Base-by-base conservation (phyloP, 148 eudicot species). In the Nyssa sinensis region DNA sequence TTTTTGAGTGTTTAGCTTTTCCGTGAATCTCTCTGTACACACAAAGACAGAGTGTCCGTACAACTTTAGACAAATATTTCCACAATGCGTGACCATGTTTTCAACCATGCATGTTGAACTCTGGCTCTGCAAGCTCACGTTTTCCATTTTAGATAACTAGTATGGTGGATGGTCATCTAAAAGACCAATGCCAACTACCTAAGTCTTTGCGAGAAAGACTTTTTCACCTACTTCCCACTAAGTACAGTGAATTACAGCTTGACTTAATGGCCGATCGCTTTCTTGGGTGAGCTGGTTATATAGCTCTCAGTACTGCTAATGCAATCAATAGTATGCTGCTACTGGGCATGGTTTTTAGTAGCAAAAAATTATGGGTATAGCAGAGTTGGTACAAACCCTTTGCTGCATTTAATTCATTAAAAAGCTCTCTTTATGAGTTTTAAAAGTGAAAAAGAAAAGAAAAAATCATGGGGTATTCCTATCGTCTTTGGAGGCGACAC, bases 201-300 rank as follows among this genome's bases (percentile, higher is more conserved):
- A 1, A 47, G 28, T 69, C 72, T 30, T 53, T 28, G 60, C 13
- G 6, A 32, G n/a, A 24, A 33, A 23, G 62, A 53, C 29, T 33
- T 35, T 24, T 17, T 33, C 73, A 69, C 39, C 62, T 57, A 55
- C 65, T 12, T 72, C 25, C 35, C 25, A 60, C 14, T 59, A 4
- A 60, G 27, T 34, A 62, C 24, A 53, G 4, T 33, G 10, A 31
- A 69, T 29, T 8, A 16, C 4, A 3, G 53, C 19, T 24, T 28
- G 11, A 12, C 35, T 27, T 11, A 44, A 7, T 34, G 4, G 21
- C 41, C 69, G 32, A 14, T 23, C 12, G 24, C 64, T 71, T 71
- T 34, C 44, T 59, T 51, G 25, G 23, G 29, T 59, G 14, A 59
- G 64, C 74, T 71, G 49, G 65, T 60, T 27, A 37, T 66, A 55